Percentiles rank a stretch among this genome's conserved stretches.
Evolutionary conservation across 2,329 filamentous ascomycete species (phyloP).

Genomic region (Trichoderma simmonsii): DNA sequence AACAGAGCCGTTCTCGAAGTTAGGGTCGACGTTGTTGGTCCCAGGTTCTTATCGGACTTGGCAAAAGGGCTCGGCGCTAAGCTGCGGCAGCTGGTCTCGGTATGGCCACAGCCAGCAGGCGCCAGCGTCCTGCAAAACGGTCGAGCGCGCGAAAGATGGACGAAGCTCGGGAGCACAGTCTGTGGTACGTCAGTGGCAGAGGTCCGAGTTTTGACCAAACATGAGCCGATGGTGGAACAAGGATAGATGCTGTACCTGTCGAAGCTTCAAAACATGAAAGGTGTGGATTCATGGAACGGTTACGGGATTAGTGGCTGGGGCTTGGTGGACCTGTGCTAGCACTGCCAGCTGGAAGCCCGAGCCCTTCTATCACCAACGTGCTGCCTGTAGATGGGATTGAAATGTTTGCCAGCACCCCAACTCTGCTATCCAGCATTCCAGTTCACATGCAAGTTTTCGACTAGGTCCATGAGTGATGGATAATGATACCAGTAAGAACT

Average conservation of each 20-base stretch:
- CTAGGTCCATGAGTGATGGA: no score
- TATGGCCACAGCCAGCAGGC: background rate
- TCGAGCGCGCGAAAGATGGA: background rate
- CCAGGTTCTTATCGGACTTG: background rate
- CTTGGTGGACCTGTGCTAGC: background rate
- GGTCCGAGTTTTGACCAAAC: background rate
- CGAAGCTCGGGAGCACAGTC: background rate
- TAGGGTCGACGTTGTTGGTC: background rate
- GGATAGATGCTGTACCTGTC: background rate
- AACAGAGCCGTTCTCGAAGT: background rate
- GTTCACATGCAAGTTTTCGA: no score
- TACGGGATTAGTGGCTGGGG: slow-evolving; percentile 5
- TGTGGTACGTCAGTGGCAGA: background rate
- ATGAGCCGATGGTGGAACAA: slow-evolving; percentile 7
- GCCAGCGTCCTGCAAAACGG: background rate
- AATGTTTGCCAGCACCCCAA: no score
- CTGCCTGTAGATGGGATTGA: no score
- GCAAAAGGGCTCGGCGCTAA: background rate
- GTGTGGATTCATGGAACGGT: background rate
- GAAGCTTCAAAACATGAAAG: slow-evolving; percentile 8
- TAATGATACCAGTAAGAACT: no score
- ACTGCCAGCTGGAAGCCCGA: background rate
- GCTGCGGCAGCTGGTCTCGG: background rate
- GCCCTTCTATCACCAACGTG: no score
- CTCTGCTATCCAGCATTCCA: no score